Conservation (phyloP, 345 rosid genomes). For the Pseudoturritis turrita region DNA sequence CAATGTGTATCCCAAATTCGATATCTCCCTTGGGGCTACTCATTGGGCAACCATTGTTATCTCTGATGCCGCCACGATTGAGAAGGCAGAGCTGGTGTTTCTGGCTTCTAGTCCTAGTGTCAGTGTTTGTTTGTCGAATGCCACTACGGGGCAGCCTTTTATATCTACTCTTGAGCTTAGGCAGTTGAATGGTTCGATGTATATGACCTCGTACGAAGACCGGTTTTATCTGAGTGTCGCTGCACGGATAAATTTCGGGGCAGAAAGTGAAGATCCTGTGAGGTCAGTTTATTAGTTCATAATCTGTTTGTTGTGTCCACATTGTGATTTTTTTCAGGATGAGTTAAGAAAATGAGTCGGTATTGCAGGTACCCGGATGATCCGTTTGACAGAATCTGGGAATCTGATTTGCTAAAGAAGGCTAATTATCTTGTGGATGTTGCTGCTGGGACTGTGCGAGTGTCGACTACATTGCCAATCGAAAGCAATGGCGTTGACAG, state of each 20-base stretch:
- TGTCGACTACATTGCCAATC: conserved; percentile 65
- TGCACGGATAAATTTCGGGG: conserved; percentile 95
- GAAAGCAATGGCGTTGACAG: conserved; percentile 34
- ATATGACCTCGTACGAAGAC: conserved; percentile 58
- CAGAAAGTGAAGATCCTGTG: conserved; percentile 71
- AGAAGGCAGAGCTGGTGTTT: conserved; percentile 72
- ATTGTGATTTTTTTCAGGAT: conserved; percentile 27
- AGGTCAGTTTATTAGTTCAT: conserved; percentile 42
- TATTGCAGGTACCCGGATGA: conserved; percentile 78
- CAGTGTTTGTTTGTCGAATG: conserved; percentile 89
- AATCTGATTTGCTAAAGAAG: conserved; percentile 70
- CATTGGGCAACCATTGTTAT: conserved; percentile 89
- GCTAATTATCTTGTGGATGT: conserved; percentile 96
- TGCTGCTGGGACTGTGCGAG: conserved; percentile 72
- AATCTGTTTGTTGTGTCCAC: neutral
- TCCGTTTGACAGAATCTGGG: conserved; percentile 95
- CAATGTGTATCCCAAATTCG: conserved; percentile 92
- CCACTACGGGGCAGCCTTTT: conserved; percentile 96
- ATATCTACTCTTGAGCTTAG: conserved; percentile 98
- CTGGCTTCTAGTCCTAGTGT: conserved; percentile 65
- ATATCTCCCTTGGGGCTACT: conserved; percentile 84
- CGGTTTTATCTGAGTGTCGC: conserved; percentile 68
- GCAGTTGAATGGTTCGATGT: conserved; percentile 84
- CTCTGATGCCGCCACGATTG: conserved; percentile 67
- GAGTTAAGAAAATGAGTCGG: neutral